Evolutionary conservation across 805 yeast genomes (phyloP).

Genomic region (Candida krabiensis): DNA sequence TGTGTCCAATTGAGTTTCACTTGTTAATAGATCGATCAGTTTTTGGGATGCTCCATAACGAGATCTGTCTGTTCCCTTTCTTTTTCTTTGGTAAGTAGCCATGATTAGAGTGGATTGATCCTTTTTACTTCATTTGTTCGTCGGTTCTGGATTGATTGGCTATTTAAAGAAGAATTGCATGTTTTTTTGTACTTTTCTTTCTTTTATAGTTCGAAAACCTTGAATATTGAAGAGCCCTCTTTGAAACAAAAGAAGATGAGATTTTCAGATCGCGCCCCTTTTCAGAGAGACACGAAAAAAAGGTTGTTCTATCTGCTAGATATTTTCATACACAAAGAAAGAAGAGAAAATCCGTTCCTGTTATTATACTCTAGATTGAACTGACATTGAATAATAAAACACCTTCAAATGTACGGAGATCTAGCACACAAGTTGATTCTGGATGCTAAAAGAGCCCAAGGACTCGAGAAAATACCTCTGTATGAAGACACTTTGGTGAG

Average conservation of each 20-base stretch:
- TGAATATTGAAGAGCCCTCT: no score
- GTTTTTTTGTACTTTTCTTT: no score
- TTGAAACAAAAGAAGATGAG: background rate
- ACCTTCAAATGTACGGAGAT: slow-evolving; percentile 94
- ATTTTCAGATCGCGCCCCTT: slow-evolving; percentile 1
- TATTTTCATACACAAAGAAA: background rate
- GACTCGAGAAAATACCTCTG: slow-evolving; percentile 62
- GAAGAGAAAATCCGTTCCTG: background rate
- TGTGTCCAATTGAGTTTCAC: no score
- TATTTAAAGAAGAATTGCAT: no score
- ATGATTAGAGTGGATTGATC: no score
- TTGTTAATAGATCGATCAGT: no score
- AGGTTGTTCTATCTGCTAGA: background rate
- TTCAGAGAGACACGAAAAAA: no score
- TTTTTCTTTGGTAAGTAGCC: slow-evolving; percentile 6
- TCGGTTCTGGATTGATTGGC: no score
- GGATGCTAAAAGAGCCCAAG: slow-evolving; percentile 79
- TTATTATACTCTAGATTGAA: no score
- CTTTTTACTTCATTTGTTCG: no score
- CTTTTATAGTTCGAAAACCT: no score
- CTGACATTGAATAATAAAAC: no score
- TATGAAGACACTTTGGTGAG: slow-evolving; percentile 74
- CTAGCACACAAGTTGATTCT: slow-evolving; percentile 75
- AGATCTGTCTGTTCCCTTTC: background rate
- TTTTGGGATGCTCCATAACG: slow-evolving; percentile 4